Evolutionary conservation across 805 yeast species (phyloP), one percentile per base, ranked within the genome.

Genomic region (Metschnikowia continentalis): DNA sequence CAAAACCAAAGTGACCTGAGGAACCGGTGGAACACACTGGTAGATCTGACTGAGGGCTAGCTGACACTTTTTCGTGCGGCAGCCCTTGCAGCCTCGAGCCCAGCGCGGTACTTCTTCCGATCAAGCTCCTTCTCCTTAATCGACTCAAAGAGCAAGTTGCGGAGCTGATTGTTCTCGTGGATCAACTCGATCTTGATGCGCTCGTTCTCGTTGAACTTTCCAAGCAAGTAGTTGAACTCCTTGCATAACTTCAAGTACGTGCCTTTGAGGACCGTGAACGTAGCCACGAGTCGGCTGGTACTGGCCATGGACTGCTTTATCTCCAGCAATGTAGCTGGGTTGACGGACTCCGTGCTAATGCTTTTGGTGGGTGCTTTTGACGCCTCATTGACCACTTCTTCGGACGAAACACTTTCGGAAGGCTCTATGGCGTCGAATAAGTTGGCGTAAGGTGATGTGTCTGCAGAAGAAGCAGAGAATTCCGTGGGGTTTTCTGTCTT

Each of bases 171-270:
- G 50, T 70, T 70, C 48, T 70, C 74, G 54, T 69, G 63, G 49
- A 69, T 69, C 50, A 70, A 57, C 51, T 65, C 67, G 41, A 70
- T 61, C 52, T 69, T 69, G 42, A 67, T 57, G 38, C 56, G 54
- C 56, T 70, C 74, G 53, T 69, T 70, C 45, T 69, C 71, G 51
- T 69, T 69, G 58, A 70, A 70, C 54, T 68, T 69, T 35, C 59
- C 56, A 53, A 70, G 60, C 19, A 70, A 55, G 51, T 63, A 69
- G 50, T 70, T 70, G 62, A 69, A 70, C 49, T 70, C 74, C 48
- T 66, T 68, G 55, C 74, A 70, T 46, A 70, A 64, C 54, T 70
- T 69, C 52, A 70, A 57, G 55, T 70, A 70, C 4, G 74, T 69
- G 3, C 65, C 57, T 47, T 66, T 66, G 46, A 70, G 61, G 2